Conservation (phyloP, 78 protist genomes). For the Cyanophora paradoxa region DNA sequence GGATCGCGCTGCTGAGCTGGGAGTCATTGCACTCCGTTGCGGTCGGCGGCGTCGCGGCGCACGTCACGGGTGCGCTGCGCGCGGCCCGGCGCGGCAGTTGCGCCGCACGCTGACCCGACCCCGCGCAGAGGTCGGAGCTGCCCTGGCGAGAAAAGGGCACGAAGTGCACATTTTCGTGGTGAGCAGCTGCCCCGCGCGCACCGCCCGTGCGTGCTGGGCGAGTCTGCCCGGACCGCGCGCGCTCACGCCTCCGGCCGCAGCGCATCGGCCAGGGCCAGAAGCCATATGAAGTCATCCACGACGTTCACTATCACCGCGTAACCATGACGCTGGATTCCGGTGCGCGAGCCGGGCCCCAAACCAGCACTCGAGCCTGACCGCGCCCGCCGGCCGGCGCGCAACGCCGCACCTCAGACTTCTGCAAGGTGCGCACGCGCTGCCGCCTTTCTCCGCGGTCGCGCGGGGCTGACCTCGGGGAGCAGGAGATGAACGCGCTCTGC, state of each 20-base stretch:
- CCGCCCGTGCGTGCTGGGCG: no score
- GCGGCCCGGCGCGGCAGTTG: no score
- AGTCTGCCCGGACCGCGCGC: no score
- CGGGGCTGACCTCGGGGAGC: no score
- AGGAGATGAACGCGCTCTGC: no score
- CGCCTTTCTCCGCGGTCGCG: not conserved
- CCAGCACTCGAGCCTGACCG: not conserved
- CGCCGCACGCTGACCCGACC: no score
- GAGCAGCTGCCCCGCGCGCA: no score
- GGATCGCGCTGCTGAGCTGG: no score
- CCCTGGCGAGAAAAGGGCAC: constrained; percentile 7
- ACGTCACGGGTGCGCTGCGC: no score
- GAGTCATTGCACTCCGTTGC: constrained; percentile 15
- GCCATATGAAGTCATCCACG: constrained; percentile 15
- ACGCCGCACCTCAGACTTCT: not conserved
- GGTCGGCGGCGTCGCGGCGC: constrained; percentile 20
- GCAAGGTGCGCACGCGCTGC: not conserved
- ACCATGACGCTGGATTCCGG: not conserved
- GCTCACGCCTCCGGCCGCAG: no score
- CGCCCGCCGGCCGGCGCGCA: not conserved
- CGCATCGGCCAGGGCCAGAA: constrained; percentile 14
- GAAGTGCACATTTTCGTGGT: not conserved
- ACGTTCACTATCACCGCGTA: constrained; percentile 16
- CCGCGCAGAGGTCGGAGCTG: constrained; percentile 17
- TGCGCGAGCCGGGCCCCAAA: not conserved